Percentiles rank a stretch among this genome's conserved stretches.
Evolutionary conservation across 2,329 filamentous ascomycete species (phyloP).

Genomic region (Bipolaris victoriae): DNA sequence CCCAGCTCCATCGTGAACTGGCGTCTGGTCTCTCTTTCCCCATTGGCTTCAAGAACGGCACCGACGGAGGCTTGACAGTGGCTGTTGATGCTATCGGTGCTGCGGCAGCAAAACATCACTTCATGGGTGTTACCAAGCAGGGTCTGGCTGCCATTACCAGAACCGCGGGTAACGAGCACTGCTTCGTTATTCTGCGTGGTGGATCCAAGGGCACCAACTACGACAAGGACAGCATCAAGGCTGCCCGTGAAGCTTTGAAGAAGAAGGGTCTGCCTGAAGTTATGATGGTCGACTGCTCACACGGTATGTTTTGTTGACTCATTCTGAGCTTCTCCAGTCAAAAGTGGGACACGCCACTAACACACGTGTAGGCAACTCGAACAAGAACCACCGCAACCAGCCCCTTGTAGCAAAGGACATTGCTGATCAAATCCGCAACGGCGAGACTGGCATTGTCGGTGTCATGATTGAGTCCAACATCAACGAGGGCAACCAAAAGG

Average conservation of each 20-base stretch:
- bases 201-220: conserved; percentile 93
- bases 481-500: conserved; percentile 80
- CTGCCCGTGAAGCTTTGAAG: conserved; percentile 75
- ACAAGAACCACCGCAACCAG: conserved; percentile 97
- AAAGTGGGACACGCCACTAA: neutral
- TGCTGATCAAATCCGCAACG: conserved; percentile 82
- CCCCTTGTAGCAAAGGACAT: conserved; percentile 86
- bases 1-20: conserved; percentile 93
- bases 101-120: conserved; percentile 86
- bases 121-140: conserved; percentile 98
- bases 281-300: conserved; percentile 98
- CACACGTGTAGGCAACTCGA: conserved; percentile 77
- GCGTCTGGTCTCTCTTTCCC: conserved; percentile 96
- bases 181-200: conserved; percentile 93
- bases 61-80: conserved; percentile 86
- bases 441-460: conserved; percentile 87
- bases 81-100: conserved; percentile 93
- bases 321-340: neutral
- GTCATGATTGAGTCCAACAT: conserved; percentile 99
- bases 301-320: conserved; percentile 65
- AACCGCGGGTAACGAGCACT: conserved; percentile 93
- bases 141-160: conserved; percentile 93
- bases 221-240: conserved; percentile 81
- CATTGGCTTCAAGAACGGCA: conserved; percentile 99
- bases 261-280: conserved; percentile 86